A percentile compares a stretch with the other conserved stretches of the same genome.
These are phyloP conservation scores for Nannochloropsis salina DNA, from an alignment of 108 stramenopile genomes.

Conservation along the genomic window DNA sequence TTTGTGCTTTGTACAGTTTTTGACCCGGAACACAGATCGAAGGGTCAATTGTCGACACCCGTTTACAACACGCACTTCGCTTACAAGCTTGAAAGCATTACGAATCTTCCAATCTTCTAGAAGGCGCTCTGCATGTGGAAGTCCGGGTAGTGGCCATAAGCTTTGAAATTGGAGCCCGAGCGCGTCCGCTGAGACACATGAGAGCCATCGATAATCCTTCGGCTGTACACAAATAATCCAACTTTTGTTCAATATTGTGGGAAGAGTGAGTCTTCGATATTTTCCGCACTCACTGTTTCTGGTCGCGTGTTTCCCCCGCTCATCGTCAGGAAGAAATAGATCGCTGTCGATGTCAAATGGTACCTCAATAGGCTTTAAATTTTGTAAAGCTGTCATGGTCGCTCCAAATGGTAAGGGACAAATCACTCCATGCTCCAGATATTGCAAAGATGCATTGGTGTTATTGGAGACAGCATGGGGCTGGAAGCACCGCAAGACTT, in stretches of 20 bases:
- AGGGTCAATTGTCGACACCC: slow-evolving; percentile 76
- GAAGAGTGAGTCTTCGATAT: too few relatives aligned
- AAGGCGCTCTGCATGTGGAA: slow-evolving; percentile 55
- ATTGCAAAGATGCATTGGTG: slow-evolving; percentile 56
- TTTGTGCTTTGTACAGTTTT: slow-evolving; percentile 74
- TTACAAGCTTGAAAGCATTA: slow-evolving; percentile 71
- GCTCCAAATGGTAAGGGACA: slow-evolving; percentile 71
- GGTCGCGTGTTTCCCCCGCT: neutral
- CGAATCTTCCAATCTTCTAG: slow-evolving; percentile 65
- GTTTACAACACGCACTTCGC: slow-evolving; percentile 75
- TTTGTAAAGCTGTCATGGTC: slow-evolving; percentile 70
- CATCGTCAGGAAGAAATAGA: slow-evolving; percentile 22
- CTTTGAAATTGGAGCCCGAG: slow-evolving; percentile 70
- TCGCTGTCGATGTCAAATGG: slow-evolving; percentile 67
- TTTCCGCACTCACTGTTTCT: too few relatives aligned
- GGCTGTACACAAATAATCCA: slow-evolving; percentile 71
- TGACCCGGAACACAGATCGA: slow-evolving; percentile 66
- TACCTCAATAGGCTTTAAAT: slow-evolving; percentile 71
- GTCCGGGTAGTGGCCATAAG: slow-evolving; percentile 62
- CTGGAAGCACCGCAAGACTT: slow-evolving; percentile 72
- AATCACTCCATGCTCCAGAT: slow-evolving; percentile 67
- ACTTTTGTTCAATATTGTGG: neutral
- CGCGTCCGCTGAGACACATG: slow-evolving; percentile 66
- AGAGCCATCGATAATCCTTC: slow-evolving; percentile 80
- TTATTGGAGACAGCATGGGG: slow-evolving; percentile 36